These are phyloP conservation scores for Lipomyces kockii DNA, from an alignment of 805 yeast species.

Conservation along the genomic window DNA sequence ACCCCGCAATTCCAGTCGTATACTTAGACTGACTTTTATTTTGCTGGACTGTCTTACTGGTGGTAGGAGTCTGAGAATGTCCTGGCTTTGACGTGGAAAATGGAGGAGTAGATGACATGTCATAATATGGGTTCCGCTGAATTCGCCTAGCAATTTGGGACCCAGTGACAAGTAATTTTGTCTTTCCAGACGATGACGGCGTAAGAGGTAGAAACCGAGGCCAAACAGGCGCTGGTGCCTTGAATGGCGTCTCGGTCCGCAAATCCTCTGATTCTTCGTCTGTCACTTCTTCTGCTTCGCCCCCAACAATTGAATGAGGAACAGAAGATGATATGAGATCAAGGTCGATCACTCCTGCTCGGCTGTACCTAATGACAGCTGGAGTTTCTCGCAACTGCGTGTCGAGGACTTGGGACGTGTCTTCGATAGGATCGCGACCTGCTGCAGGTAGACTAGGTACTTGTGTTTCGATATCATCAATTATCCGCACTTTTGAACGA, in stretches of 20 bases:
- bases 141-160: background rate
- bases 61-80: background rate
- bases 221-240: background rate
- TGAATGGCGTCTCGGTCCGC: background rate
- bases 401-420: constrained; percentile 1
- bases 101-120: constrained; percentile 2
- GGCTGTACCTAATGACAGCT: background rate
- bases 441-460: background rate
- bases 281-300: background rate
- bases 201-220: background rate
- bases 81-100: background rate
- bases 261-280: background rate
- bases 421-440: background rate
- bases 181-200: constrained; percentile 4
- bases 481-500: background rate
- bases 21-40: background rate
- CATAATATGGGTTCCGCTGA: background rate
- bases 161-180: background rate
- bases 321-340: background rate
- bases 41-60: background rate
- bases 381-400: background rate
- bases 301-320: background rate
- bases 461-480: constrained; percentile 1
- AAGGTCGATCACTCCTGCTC: background rate
- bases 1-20: constrained; percentile 5